Conservation (phyloP, 2,329 filamentous ascomycete species). For the Pseudogymnoascus sp. region DNA sequence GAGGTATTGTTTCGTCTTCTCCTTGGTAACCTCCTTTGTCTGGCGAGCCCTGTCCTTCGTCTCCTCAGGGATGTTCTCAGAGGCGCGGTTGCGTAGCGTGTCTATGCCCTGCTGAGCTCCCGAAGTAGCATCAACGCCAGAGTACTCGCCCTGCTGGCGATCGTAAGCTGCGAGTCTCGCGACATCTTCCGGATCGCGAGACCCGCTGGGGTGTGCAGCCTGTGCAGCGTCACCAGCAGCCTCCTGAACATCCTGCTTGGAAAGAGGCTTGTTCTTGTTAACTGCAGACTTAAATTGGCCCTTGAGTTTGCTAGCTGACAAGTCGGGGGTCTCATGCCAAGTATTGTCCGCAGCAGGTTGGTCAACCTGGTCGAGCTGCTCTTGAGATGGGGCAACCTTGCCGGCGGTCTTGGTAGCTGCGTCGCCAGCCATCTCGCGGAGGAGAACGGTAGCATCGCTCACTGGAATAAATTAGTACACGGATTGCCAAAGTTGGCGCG, state of each 20-base stretch:
- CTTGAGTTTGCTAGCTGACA: slow-evolving; percentile 64
- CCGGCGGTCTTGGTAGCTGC: slow-evolving; percentile 72
- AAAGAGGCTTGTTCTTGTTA: slow-evolving; percentile 46
- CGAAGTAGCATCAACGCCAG: slow-evolving; percentile 45
- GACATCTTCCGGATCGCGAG: slow-evolving; percentile 48
- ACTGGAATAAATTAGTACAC: slow-evolving; percentile 37
- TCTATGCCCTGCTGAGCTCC: slow-evolving; percentile 34
- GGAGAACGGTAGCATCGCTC: slow-evolving; percentile 69
- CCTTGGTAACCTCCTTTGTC: slow-evolving; percentile 40
- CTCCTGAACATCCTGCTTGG: slow-evolving; percentile 52
- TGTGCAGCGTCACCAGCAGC: slow-evolving; percentile 51
- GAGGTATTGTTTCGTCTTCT: slow-evolving; percentile 64
- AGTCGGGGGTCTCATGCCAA: slow-evolving; percentile 81
- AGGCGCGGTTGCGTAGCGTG: slow-evolving; percentile 47
- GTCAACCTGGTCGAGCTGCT: slow-evolving; percentile 71
- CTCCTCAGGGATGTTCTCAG: slow-evolving; percentile 56
- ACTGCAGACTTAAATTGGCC: slow-evolving; percentile 55
- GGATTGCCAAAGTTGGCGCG: not conserved
- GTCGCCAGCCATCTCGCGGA: slow-evolving; percentile 89
- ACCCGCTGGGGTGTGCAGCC: slow-evolving; percentile 48
- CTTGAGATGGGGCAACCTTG: slow-evolving; percentile 69
- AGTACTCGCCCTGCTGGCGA: slow-evolving; percentile 37
- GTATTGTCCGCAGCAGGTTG: slow-evolving; percentile 80
- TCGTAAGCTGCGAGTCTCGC: slow-evolving; percentile 40
- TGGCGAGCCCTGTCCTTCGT: slow-evolving; percentile 44